Percentiles rank a stretch among this genome's conserved stretches.
Conservation (phyloP, 495 filamentous ascomycete genomes). For the Neurospora hispaniola region DNA sequence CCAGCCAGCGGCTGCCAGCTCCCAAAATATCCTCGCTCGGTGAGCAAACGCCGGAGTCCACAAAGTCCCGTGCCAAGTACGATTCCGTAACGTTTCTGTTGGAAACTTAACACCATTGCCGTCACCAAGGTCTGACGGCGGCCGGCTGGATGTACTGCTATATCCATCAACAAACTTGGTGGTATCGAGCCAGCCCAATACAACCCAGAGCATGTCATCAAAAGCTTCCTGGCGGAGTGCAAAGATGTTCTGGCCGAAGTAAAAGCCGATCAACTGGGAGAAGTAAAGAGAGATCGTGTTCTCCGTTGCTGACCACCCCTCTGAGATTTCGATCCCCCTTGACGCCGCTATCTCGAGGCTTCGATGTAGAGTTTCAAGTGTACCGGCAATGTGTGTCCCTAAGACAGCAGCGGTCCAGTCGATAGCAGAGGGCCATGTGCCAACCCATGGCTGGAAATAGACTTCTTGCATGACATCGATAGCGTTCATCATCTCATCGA, state of each 20-base stretch:
- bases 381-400: slow-evolving; percentile 66
- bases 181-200: slow-evolving; percentile 80
- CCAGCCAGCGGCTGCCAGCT: slow-evolving; percentile 70
- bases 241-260: slow-evolving; percentile 79
- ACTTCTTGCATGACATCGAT: slow-evolving; percentile 64
- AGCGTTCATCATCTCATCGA: slow-evolving; percentile 43
- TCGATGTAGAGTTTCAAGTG: slow-evolving; percentile 51
- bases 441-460: slow-evolving; percentile 68
- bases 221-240: slow-evolving; percentile 69
- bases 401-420: slow-evolving; percentile 93
- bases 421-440: slow-evolving; percentile 77
- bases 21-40: slow-evolving; percentile 81
- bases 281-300: slow-evolving; percentile 80
- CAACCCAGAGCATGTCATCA: slow-evolving; percentile 97
- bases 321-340: slow-evolving; percentile 12
- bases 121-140: not conserved
- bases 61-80: slow-evolving; percentile 61
- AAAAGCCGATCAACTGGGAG: slow-evolving; percentile 60
- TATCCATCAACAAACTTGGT: slow-evolving; percentile 65
- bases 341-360: slow-evolving; percentile 28
- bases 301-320: slow-evolving; percentile 25
- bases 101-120: not conserved
- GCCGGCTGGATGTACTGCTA: slow-evolving; percentile 22
- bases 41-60: slow-evolving; percentile 77
- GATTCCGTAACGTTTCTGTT: slow-evolving; percentile 9